Base-by-base conservation (phyloP, 106 monocot genomes). In the Dendrobium nobile region DNA sequence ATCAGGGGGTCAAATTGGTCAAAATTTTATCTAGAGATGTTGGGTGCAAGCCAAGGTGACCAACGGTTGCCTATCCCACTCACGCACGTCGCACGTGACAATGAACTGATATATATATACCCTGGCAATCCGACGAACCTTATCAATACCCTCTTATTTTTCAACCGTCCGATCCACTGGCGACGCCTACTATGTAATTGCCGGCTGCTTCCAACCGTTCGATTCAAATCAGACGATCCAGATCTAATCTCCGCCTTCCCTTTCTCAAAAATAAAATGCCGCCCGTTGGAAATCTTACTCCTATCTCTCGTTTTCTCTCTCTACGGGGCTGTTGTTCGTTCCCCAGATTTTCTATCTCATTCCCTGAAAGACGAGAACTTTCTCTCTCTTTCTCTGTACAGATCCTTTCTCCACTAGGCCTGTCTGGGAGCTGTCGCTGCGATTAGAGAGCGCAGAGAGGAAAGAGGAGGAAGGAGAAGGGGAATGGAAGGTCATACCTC, bases 381-480 rank as follows among this genome's bases (percentile, higher is more conserved):
- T 75, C 74, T 43, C 20, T 74, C 43, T 44, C 43, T 75, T 5
- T 75, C 74, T 74, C 74, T 74, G 17, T 41, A 51, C 51, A 13
- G 51, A 13, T 61, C 4, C n/a, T 19, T 6, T n/a, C n/a, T 10
- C 51, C 2, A 15, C 22, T 61, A 37, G 6, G n/a, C 70, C 7
- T 18, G 9, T 27, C 67, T 9, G n/a, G 8, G 24, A 4, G 31
- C 42, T 24, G 18, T 76, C 22, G 26, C 48, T 76, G 48, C 48
- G 24, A 47, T 51, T 76, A 76, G 76, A 47, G 76, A 76, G 74
- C 74, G 41, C 74, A 41, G 74, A 43, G 74, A 75, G 43, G 74
- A 76, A 24, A 76, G 47, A 18, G 75, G 75, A 27, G 76, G 47
- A 51, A n/a, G 48, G 76, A 48, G 76, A 76, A 76, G 76, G 76